Conservation (phyloP, 2,329 filamentous ascomycete genomes). For the Aspergillus ochraceoroseus region DNA sequence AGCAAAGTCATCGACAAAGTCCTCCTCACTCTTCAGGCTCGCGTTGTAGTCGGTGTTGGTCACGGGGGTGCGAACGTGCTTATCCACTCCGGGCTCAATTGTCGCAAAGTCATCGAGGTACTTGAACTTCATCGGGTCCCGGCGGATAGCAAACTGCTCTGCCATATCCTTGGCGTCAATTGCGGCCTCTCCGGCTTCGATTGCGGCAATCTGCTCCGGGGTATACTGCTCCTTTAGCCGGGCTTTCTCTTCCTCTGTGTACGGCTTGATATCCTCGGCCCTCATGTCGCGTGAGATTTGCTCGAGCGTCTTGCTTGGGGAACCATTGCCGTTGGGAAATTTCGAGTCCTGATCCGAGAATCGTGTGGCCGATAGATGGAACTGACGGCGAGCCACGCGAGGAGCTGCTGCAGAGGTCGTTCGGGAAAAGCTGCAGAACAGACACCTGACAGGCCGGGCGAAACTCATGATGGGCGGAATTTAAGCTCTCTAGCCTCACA, state of each 20-base stretch:
- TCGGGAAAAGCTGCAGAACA: conserved; percentile 48
- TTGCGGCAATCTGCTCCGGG: conserved; percentile 71
- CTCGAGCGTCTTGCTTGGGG: conserved; percentile 20
- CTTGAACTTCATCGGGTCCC: conserved; percentile 65
- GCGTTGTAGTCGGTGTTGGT: conserved; percentile 54
- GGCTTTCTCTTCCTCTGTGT: conserved; percentile 62
- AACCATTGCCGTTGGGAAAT: conserved; percentile 36
- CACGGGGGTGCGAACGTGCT: conserved; percentile 51
- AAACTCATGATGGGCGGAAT: conserved; percentile 44
- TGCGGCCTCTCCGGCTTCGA: conserved; percentile 73
- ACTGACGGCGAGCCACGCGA: conserved; percentile 46
- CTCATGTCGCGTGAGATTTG: conserved; percentile 23
- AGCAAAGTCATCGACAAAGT: conserved; percentile 57
- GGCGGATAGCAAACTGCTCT: conserved; percentile 65
- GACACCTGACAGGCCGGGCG: conserved; percentile 47
- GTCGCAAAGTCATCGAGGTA: conserved; percentile 80
- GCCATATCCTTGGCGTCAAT: conserved; percentile 70
- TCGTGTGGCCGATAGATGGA: conserved; percentile 44
- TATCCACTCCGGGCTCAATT: conserved; percentile 73
- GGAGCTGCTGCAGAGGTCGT: conserved; percentile 34
- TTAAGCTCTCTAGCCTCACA: conserved; percentile 30
- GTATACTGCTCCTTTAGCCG: conserved; percentile 66
- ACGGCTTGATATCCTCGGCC: conserved; percentile 49
- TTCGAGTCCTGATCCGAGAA: conserved; percentile 39
- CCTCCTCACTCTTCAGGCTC: conserved; percentile 57